Evolutionary conservation across 495 filamentous ascomycete species (phyloP), one percentile per base, ranked within the genome.

Genomic region (Penicillium coprophilum): DNA sequence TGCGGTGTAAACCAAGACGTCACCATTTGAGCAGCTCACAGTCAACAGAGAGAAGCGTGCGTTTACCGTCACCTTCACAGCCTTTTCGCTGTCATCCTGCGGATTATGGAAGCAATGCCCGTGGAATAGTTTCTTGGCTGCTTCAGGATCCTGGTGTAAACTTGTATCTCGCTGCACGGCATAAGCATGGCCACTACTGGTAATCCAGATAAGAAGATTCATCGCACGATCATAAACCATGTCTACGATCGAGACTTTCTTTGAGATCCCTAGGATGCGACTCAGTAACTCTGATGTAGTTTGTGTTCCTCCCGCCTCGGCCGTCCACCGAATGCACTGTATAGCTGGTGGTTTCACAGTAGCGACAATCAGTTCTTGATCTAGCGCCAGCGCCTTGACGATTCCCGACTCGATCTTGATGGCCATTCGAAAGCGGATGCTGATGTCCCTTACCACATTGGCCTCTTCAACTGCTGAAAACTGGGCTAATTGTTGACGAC

Each of bases 331-430:
- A 57, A 99, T 97, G 68, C 92, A 97, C 67, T 99, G 95, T 12
- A 97, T 85, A 30, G 95, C 95, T 2, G 92, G 87, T 2, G 95
- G 95, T 67, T 93, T 96, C 59, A 88, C 80, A 4, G 95, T 99
- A 9, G 94, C 91, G 39, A 99, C 92, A 36, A 99, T 80, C 30
- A 99, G 79, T 71, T 97, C 95, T 31, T 94, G 88, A 60, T 97
- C 95, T 36, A 97, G 79, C 3, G 95, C 93, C 46, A 97, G 71
- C n/a, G 87, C 91, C 60, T 80, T 83, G 30, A 85, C 85, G 58
- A 99, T 96, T 2, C 95, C 95, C 9, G 95, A 95, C 70, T 99
- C 94, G 20, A 99, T 90, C 72, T 95, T 95, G 55, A 99, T 97
- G 21, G 95, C 92, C 91, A 97, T 97, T 49, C 94, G 82, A 74